A percentile compares a stretch with the other conserved stretches of the same genome.
phyloP scores from a whole-genome alignment of 108 stramenopile species.

The Heterococcus sp. region DNA sequence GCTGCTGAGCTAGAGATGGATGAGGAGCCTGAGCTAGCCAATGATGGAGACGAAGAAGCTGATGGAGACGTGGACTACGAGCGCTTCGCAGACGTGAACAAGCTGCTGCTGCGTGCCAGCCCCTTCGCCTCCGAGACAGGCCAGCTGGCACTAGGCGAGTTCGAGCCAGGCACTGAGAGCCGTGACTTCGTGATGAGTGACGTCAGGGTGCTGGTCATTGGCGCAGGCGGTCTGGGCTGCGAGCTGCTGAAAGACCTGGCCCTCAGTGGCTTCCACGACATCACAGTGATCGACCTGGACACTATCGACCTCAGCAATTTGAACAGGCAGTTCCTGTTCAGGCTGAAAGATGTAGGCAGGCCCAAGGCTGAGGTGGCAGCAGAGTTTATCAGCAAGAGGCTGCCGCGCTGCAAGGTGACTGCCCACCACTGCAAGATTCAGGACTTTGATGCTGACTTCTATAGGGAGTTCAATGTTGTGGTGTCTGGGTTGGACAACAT shows the following conservation, averaged over 20 bases:
- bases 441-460: slow-evolving; percentile 83
- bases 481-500: slow-evolving; percentile 96
- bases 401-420: slow-evolving; percentile 57
- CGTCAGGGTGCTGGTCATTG: slow-evolving; percentile 82
- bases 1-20: too few relatives aligned
- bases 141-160: slow-evolving; percentile 49
- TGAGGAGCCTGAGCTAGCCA: too few relatives aligned
- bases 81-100: slow-evolving; percentile 41
- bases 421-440: slow-evolving; percentile 91
- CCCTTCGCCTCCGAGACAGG: slow-evolving; percentile 60
- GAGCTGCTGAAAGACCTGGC: slow-evolving; percentile 85
- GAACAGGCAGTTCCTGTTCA: slow-evolving; percentile 64
- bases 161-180: slow-evolving; percentile 43
- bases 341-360: slow-evolving; percentile 52
- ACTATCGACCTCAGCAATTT: slow-evolving; percentile 98
- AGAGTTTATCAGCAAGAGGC: slow-evolving; percentile 54
- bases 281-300: slow-evolving; percentile 93
- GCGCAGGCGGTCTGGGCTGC: slow-evolving; percentile 98
- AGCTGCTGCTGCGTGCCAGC: slow-evolving; percentile 40
- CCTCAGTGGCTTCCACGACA: slow-evolving; percentile 75
- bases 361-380: slow-evolving; percentile 63
- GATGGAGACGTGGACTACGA: background rate
- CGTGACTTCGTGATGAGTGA: background rate
- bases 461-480: slow-evolving; percentile 78
- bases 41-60: background rate